These are phyloP conservation scores for Phytopythium aichiense DNA, from an alignment of 352 stramenopile species.

Conservation along the genomic window DNA sequence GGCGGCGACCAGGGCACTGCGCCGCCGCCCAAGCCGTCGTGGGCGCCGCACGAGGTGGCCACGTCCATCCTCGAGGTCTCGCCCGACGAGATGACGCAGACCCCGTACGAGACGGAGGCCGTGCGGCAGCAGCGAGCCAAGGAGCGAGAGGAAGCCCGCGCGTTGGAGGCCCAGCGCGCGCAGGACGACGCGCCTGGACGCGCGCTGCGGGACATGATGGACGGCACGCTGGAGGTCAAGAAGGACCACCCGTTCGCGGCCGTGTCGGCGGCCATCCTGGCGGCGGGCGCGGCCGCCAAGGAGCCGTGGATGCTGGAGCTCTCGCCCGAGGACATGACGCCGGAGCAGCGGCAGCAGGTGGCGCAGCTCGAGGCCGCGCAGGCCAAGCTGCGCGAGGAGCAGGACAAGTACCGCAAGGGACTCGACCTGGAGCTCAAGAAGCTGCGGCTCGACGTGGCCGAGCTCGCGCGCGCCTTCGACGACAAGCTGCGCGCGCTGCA, in stretches of 20 bases:
- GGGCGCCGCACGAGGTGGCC: constrained; percentile 53
- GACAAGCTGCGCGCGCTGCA: constrained; percentile 68
- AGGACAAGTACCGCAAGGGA: constrained; percentile 89
- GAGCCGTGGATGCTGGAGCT: constrained; percentile 88
- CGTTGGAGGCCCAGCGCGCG: constrained; percentile 44
- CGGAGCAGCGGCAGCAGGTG: constrained; percentile 75
- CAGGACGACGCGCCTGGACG: constrained; percentile 82
- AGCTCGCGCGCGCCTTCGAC: constrained; percentile 83
- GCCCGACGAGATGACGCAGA: constrained; percentile 82
- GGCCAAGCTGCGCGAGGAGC: constrained; percentile 79
- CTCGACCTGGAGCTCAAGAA: constrained; percentile 90
- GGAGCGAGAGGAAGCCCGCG: constrained; percentile 29
- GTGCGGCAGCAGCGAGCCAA: constrained; percentile 42
- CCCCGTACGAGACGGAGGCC: constrained; percentile 76
- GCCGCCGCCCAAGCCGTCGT: constrained; percentile 52
- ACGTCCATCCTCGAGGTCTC: constrained; percentile 62
- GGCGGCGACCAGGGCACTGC: not conserved
- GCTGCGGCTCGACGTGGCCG: constrained; percentile 69
- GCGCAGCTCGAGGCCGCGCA: constrained; percentile 58
- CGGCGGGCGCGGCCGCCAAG: constrained; percentile 60
- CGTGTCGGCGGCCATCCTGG: constrained; percentile 14
- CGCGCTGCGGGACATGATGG: constrained; percentile 91
- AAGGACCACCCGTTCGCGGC: constrained; percentile 48
- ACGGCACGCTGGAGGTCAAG: constrained; percentile 90
- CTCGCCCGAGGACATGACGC: constrained; percentile 67